Percentiles rank a stretch among this genome's conserved stretches.
These are phyloP conservation scores for Rhodotorula sp. DNA, from an alignment of 1,284 basidiomycete genomes.

Conservation along the genomic window DNA sequence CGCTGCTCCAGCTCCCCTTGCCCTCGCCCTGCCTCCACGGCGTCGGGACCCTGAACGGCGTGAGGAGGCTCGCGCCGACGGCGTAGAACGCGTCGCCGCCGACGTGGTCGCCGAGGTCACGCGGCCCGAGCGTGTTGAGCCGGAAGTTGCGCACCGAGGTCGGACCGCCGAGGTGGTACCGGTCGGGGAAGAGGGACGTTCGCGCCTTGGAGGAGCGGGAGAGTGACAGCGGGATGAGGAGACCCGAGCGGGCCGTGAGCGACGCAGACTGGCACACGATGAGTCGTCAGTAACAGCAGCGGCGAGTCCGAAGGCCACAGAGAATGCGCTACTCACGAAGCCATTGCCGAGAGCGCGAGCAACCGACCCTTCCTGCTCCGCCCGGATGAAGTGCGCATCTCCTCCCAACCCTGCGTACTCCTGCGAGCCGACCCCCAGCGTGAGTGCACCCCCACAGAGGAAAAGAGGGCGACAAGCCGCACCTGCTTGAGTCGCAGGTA, in stretches of 20 bases:
- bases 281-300: neutral
- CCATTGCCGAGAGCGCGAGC: slow-evolving; percentile 59
- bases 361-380: slow-evolving; percentile 66
- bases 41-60: slow-evolving; percentile 59
- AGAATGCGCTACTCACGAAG: neutral
- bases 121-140: slow-evolving; percentile 78
- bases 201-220: slow-evolving; percentile 49
- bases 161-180: slow-evolving; percentile 92
- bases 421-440: too few relatives aligned
- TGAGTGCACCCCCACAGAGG: neutral
- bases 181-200: slow-evolving; percentile 68
- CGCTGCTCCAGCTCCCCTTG: slow-evolving; percentile 57
- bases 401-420: slow-evolving; percentile 78
- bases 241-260: slow-evolving; percentile 56
- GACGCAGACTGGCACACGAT: neutral
- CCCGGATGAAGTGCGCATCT: slow-evolving; percentile 65
- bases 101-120: slow-evolving; percentile 73
- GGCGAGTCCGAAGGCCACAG: neutral
- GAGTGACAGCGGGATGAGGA: slow-evolving; percentile 57
- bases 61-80: slow-evolving; percentile 74
- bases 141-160: slow-evolving; percentile 85
- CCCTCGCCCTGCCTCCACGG: slow-evolving; percentile 65
- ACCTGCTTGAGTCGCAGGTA: slow-evolving; percentile 61
- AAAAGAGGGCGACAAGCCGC: neutral
- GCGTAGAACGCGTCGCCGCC: slow-evolving; percentile 90